Evolutionary conservation across 2,329 filamentous ascomycete genomes (phyloP).

Genomic region (Fusarium annulatum): DNA sequence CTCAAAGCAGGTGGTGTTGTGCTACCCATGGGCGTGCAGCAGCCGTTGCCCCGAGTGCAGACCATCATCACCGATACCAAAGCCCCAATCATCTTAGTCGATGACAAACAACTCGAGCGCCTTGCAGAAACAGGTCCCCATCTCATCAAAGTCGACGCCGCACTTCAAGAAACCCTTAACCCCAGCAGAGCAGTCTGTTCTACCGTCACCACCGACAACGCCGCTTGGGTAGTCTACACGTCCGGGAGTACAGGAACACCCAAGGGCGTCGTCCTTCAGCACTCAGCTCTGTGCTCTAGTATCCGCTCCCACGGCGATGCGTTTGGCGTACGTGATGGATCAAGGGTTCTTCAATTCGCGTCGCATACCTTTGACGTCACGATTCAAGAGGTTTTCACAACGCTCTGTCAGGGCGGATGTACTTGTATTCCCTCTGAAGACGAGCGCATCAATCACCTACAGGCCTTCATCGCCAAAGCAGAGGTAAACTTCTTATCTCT

Average conservation of each 20-base stretch:
- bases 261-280: background rate
- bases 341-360: slow-evolving; percentile 1
- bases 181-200: background rate
- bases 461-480: background rate
- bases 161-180: background rate
- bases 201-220: background rate
- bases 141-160: background rate
- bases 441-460: background rate
- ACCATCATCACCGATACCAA: background rate
- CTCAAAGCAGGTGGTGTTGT: background rate
- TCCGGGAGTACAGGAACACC: slow-evolving; percentile 1
- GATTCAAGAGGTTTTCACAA: background rate
- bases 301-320: background rate
- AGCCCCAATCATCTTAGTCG: background rate
- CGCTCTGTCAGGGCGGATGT: background rate
- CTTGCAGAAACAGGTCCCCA: background rate
- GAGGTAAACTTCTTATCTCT: background rate
- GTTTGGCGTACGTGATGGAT: background rate
- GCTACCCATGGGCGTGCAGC: background rate
- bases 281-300: background rate
- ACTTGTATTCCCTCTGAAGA: slow-evolving; percentile 1
- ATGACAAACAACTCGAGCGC: background rate
- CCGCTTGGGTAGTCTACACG: slow-evolving; percentile 2
- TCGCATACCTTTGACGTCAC: slow-evolving; percentile 5
- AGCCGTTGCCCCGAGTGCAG: background rate